phyloP scores from a whole-genome alignment of 805 yeast species.

The Helenozyma rhizophorensis region DNA sequence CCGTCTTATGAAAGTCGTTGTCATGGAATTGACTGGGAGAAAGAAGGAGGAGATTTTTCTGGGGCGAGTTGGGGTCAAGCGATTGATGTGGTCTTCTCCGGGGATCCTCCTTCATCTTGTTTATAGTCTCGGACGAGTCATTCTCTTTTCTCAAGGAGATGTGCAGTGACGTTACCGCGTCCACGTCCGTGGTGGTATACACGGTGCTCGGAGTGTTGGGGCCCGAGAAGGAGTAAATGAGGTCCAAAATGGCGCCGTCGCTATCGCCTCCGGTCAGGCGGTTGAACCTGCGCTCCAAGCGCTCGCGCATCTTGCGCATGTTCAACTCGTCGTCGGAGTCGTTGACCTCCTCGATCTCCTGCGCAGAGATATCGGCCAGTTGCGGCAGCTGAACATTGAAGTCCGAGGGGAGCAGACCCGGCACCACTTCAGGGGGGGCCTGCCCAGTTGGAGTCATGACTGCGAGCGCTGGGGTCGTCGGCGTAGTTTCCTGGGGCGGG shows the following conservation, averaged over 20 bases:
- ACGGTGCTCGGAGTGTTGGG: conserved; percentile 16
- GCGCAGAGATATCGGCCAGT: not conserved
- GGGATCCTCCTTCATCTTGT: not conserved
- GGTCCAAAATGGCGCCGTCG: conserved; percentile 18
- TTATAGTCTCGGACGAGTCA: no score
- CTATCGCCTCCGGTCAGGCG: conserved; percentile 5
- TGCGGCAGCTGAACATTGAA: not conserved
- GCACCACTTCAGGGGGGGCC: not conserved
- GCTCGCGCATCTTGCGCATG: conserved; percentile 12
- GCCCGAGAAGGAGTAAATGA: conserved; percentile 16
- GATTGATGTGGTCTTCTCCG: no score
- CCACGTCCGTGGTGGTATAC: conserved; percentile 4
- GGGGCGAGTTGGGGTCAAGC: conserved; percentile 8
- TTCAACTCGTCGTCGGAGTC: conserved; percentile 36
- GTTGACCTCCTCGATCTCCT: conserved; percentile 37
- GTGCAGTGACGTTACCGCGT: not conserved
- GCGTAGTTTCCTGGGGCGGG: not conserved
- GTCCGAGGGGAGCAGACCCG: not conserved
- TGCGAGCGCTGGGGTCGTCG: not conserved
- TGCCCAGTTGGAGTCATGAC: not conserved
- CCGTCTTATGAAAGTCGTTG: conserved; percentile 26
- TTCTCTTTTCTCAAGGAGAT: not conserved
- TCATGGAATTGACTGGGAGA: conserved; percentile 38
- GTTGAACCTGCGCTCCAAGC: conserved; percentile 11
- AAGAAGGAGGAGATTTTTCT: conserved; percentile 31